These are phyloP conservation scores for Botryotinia globosa DNA, from an alignment of 2,329 filamentous ascomycete genomes.

Conservation along the genomic window DNA sequence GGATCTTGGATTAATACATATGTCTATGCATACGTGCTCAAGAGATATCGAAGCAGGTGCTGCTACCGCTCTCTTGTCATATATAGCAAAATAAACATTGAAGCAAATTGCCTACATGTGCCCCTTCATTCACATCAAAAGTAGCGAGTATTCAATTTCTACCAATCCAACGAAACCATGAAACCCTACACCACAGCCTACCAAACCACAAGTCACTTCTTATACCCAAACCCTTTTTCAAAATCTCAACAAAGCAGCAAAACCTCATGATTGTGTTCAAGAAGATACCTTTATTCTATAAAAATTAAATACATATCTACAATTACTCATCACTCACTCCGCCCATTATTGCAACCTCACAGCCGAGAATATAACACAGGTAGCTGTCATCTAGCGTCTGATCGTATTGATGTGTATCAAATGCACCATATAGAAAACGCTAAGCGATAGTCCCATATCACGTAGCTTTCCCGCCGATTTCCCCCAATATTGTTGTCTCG, in stretches of 20 bases:
- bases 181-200: neutral
- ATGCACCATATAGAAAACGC: neutral
- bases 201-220: neutral
- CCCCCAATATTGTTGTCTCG: neutral
- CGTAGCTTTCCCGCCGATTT: neutral
- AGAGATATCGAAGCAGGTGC: slow-evolving; percentile 20
- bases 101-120: too few relatives aligned
- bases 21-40: neutral
- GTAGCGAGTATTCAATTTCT: neutral
- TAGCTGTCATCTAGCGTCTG: neutral
- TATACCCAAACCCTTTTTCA: too few relatives aligned
- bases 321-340: neutral
- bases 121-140: neutral
- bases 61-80: slow-evolving; percentile 2
- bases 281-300: neutral
- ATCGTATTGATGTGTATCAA: neutral
- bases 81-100: neutral
- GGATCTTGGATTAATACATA: neutral
- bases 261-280: neutral
- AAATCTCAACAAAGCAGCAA: neutral
- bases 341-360: neutral
- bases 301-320: neutral
- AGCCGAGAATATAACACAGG: neutral
- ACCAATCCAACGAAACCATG: neutral
- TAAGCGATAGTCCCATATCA: neutral